These are phyloP conservation scores for Teratosphaeria gauchensis DNA, from an alignment of 2,329 filamentous ascomycete genomes.

Conservation along the genomic window DNA sequence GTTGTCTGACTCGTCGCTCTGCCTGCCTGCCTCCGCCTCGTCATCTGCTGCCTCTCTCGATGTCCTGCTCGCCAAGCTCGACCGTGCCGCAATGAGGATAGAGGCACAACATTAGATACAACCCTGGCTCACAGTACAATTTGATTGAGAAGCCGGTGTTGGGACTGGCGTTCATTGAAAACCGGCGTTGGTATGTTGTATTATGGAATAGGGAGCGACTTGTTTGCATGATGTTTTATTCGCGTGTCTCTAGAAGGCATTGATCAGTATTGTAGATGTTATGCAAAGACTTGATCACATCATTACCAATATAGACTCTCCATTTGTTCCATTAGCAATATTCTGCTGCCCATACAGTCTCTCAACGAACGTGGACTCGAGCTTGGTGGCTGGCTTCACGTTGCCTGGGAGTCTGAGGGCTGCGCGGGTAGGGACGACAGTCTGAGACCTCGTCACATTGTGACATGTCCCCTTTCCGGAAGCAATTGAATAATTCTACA, in stretches of 20 bases:
- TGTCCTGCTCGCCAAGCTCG: constrained; percentile 22
- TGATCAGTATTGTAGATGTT: too few relatives aligned
- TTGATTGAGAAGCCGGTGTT: not conserved
- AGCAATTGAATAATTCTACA: too few relatives aligned
- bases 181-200: not conserved
- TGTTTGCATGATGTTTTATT: not conserved
- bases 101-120: not conserved
- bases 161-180: not conserved
- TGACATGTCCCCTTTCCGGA: too few relatives aligned
- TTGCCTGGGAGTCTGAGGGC: too few relatives aligned
- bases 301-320: too few relatives aligned
- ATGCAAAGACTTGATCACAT: too few relatives aligned
- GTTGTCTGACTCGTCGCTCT: constrained; percentile 10
- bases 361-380: too few relatives aligned
- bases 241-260: not conserved
- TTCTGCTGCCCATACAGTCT: too few relatives aligned
- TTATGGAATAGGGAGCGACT: not conserved
- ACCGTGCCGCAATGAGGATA: constrained; percentile 15
- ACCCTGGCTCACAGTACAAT: not conserved
- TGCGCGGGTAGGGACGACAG: too few relatives aligned
- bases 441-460: too few relatives aligned
- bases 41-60: constrained; percentile 11
- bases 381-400: too few relatives aligned
- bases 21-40: constrained; percentile 1
- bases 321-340: too few relatives aligned